Evolutionary conservation across 805 yeast species (phyloP).

Genomic region (Zygosaccharomyces pseudorouxii): DNA sequence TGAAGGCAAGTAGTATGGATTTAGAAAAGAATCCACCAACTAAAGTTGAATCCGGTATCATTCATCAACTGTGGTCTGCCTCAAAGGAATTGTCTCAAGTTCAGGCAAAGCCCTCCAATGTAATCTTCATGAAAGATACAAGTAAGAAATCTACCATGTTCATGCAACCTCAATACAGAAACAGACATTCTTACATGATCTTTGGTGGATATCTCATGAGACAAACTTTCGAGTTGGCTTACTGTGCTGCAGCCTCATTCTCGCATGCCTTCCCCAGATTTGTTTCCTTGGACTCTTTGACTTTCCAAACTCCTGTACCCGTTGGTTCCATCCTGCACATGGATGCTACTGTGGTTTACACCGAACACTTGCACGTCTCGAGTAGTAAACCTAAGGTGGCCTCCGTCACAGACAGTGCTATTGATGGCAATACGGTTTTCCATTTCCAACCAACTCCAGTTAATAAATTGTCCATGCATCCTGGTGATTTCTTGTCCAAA

Average conservation of each 20-base stretch:
- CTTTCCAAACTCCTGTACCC: constrained; percentile 92
- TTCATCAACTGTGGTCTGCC: constrained; percentile 71
- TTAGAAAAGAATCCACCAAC: constrained; percentile 67
- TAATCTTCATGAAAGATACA: constrained; percentile 69
- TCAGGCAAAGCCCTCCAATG: constrained; percentile 42
- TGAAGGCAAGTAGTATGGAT: constrained; percentile 61
- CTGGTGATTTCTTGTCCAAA: constrained; percentile 55
- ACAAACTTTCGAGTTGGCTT: constrained; percentile 90
- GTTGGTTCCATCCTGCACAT: constrained; percentile 86
- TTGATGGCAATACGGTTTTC: constrained; percentile 27
- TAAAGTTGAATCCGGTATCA: constrained; percentile 63
- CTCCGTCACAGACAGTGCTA: constrained; percentile 28
- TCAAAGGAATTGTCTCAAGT: constrained; percentile 38
- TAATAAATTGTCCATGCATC: constrained; percentile 47
- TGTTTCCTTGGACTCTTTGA: constrained; percentile 83
- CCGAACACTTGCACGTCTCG: constrained; percentile 63
- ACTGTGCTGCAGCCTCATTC: constrained; percentile 87
- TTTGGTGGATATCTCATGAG: constrained; percentile 93
- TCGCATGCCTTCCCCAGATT: constrained; percentile 83
- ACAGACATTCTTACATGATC: constrained; percentile 89
- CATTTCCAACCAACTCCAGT: constrained; percentile 56
- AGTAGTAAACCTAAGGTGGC: constrained; percentile 22
- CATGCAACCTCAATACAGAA: constrained; percentile 96
- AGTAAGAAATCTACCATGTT: constrained; percentile 67
- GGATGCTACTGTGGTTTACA: constrained; percentile 79